A percentile compares a stretch with the other conserved stretches of the same genome.
Evolutionary conservation across 2,329 filamentous ascomycete species (phyloP).

Genomic region (Arthrobotrys megalospora): DNA sequence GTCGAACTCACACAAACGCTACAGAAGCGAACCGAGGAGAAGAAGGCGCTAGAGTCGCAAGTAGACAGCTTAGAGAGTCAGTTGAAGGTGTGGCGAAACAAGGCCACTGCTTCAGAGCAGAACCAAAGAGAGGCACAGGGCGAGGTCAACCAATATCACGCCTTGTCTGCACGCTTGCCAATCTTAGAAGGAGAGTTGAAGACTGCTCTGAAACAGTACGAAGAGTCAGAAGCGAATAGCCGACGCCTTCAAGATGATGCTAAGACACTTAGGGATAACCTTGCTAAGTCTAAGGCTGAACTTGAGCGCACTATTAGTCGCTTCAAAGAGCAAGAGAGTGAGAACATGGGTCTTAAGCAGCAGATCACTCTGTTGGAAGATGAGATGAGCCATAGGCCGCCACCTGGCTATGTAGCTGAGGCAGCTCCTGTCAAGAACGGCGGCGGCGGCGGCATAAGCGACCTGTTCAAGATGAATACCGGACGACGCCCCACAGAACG

Average conservation of each 20-base stretch:
- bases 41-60: slow-evolving; percentile 88
- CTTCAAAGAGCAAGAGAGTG: slow-evolving; percentile 82
- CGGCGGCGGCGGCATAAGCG: slow-evolving; percentile 69
- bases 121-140: slow-evolving; percentile 93
- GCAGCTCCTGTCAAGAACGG: slow-evolving; percentile 76
- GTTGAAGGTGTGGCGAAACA: slow-evolving; percentile 94
- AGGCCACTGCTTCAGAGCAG: slow-evolving; percentile 89
- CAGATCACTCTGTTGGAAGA: slow-evolving; percentile 92
- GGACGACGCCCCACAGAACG: slow-evolving; percentile 93
- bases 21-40: slow-evolving; percentile 92
- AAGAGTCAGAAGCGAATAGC: slow-evolving; percentile 90
- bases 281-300: slow-evolving; percentile 84
- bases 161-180: slow-evolving; percentile 88
- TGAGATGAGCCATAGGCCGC: slow-evolving; percentile 73
- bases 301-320: slow-evolving; percentile 83
- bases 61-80: slow-evolving; percentile 97
- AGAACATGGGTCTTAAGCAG: slow-evolving; percentile 87
- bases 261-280: slow-evolving; percentile 83
- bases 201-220: slow-evolving; percentile 88
- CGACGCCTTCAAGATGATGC: slow-evolving; percentile 97
- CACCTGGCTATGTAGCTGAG: slow-evolving; percentile 77
- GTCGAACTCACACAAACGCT: slow-evolving; percentile 96
- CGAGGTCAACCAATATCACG: slow-evolving; percentile 97
- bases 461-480: slow-evolving; percentile 95
- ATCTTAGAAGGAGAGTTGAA: slow-evolving; percentile 97